A percentile compares a stretch with the other conserved stretches of the same genome.
Conservation (phyloP, 345 rosid species). For the Moricandia moricandioides region DNA sequence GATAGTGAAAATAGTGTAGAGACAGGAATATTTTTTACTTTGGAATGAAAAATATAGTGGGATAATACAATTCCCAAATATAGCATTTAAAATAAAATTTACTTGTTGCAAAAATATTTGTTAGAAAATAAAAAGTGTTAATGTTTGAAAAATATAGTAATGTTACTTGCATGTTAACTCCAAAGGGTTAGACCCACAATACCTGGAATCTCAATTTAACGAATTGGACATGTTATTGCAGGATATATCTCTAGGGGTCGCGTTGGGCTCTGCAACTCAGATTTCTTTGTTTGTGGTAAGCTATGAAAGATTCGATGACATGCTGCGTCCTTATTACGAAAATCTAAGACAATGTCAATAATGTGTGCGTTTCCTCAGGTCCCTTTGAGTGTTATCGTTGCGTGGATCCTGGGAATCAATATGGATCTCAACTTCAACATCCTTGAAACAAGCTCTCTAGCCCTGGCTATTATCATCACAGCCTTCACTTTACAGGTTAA, state of each 20-base stretch:
- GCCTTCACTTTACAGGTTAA: slow-evolving; percentile 78
- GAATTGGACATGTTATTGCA: slow-evolving; percentile 25
- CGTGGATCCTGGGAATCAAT: slow-evolving; percentile 70
- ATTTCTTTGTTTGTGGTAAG: slow-evolving; percentile 82
- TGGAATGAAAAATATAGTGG: no score
- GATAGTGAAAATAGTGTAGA: no score
- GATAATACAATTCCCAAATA: no score
- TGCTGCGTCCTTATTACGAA: not conserved
- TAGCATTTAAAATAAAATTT: no score
- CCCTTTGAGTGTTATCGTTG: slow-evolving; percentile 59
- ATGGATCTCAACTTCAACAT: slow-evolving; percentile 88
- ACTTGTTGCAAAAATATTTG: no score
- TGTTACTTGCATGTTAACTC: not conserved
- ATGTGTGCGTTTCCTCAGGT: slow-evolving; percentile 42
- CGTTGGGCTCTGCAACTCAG: slow-evolving; percentile 93
- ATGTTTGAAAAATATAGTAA: not conserved
- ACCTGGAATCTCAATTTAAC: not conserved
- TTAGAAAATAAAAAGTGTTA: no score
- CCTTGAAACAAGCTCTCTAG: slow-evolving; percentile 80
- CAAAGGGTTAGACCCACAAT: not conserved
- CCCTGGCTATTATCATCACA: slow-evolving; percentile 56
- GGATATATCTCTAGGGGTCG: slow-evolving; percentile 94
- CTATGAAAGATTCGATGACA: not conserved
- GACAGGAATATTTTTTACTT: no score
- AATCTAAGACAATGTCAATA: not conserved